Conservation (phyloP, 2,329 filamentous ascomycete genomes). For the Cercospora sojina region DNA sequence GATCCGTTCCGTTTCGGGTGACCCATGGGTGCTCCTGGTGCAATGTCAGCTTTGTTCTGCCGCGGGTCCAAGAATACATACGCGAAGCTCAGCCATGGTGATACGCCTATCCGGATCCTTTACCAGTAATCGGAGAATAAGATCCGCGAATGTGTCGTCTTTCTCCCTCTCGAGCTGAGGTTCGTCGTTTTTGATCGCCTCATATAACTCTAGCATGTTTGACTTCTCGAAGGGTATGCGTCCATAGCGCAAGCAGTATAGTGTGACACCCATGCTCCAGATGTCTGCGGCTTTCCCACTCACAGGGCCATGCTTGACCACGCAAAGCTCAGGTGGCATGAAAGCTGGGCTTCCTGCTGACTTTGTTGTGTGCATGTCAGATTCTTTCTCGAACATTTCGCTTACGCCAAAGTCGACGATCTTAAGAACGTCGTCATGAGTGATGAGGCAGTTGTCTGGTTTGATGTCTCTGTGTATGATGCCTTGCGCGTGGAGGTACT, state of each 20-base stretch:
- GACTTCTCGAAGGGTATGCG: conserved; percentile 79
- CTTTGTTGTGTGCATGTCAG: conserved; percentile 86
- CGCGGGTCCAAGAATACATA: conserved; percentile 48
- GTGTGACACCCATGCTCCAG: conserved; percentile 96
- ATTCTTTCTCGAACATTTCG: conserved; percentile 91
- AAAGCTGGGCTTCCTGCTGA: conserved; percentile 94
- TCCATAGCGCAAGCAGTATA: conserved; percentile 91
- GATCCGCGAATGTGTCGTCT: conserved; percentile 67
- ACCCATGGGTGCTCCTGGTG: conserved; percentile 87
- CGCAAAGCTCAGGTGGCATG: conserved; percentile 87
- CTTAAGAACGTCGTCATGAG: conserved; percentile 88
- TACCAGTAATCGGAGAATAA: conserved; percentile 72
- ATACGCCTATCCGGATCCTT: conserved; percentile 85
- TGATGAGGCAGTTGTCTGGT: conserved; percentile 90
- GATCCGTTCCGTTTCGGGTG: conserved; percentile 74
- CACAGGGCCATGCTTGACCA: conserved; percentile 79
- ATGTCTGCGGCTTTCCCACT: conserved; percentile 90
- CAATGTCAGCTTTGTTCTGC: conserved; percentile 24
- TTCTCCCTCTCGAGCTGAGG: conserved; percentile 62
- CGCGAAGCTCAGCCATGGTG: conserved; percentile 75
- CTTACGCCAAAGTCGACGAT: conserved; percentile 99
- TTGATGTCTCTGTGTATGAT: conserved; percentile 97
- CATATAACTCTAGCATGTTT: conserved; percentile 81
- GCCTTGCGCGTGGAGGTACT: conserved; percentile 92
- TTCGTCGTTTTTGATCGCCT: conserved; percentile 75